Conservation (phyloP, 345 rosid species). For the Lepidium aucheri region DNA sequence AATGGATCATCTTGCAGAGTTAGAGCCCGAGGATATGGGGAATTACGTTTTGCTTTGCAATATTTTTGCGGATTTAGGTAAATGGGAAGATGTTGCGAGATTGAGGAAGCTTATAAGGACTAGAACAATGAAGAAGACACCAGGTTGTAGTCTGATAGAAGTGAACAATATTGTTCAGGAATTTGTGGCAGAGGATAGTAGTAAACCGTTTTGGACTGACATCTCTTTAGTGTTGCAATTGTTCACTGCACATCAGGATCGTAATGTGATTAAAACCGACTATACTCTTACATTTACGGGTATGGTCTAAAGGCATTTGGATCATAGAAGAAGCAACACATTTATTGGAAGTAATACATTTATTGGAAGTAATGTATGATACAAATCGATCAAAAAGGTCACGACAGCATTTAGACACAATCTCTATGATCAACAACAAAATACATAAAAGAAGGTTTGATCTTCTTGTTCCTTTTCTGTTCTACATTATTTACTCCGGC, state of each 20-base stretch:
- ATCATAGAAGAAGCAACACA: neutral
- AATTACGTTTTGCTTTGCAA: slow-evolving; percentile 49
- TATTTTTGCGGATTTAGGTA: slow-evolving; percentile 50
- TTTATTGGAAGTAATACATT: neutral
- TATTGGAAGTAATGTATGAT: slow-evolving; percentile 1
- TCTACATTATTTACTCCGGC: neutral
- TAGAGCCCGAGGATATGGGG: slow-evolving; percentile 54
- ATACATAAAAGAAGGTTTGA: neutral
- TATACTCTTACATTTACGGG: neutral
- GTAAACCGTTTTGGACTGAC: slow-evolving; percentile 39
- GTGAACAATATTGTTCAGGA: slow-evolving; percentile 46
- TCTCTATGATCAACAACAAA: neutral
- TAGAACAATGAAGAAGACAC: slow-evolving; percentile 39
- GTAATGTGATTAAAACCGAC: neutral
- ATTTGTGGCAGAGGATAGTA: slow-evolving; percentile 41
- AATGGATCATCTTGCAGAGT: slow-evolving; percentile 38
- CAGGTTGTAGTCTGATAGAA: slow-evolving; percentile 53
- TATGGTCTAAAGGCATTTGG: neutral
- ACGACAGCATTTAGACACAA: neutral
- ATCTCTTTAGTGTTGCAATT: slow-evolving; percentile 33
- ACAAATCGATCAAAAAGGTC: slow-evolving; percentile 10
- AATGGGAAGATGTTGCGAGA: slow-evolving; percentile 40
- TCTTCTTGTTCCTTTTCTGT: neutral
- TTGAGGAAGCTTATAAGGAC: slow-evolving; percentile 38
- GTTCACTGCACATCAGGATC: slow-evolving; percentile 24